A percentile compares a stretch with the other conserved stretches of the same genome.
phyloP scores from a whole-genome alignment of 1,284 basidiomycete species.

The Erythrobasidium hasegawianum region DNA sequence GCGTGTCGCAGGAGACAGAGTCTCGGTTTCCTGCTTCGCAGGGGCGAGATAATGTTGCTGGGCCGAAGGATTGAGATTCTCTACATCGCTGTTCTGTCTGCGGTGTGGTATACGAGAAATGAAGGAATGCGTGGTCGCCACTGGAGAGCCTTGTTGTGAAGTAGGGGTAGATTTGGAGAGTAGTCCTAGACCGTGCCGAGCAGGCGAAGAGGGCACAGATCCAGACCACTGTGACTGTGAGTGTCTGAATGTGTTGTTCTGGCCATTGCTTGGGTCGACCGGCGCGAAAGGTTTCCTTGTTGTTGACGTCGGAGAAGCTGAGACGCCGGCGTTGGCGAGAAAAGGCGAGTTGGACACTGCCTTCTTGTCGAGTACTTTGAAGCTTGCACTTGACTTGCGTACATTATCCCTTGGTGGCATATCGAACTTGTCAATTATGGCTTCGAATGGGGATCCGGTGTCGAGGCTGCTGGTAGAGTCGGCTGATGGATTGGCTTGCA shows the following conservation, averaged over 20 bases:
- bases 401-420: conserved; percentile 15
- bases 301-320: conserved; percentile 6
- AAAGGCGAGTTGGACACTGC: conserved; percentile 35
- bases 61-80: conserved; percentile 18
- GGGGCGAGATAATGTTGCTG: too few species aligned
- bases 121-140: neutral
- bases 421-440: conserved; percentile 24
- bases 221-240: conserved; percentile 2
- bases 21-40: conserved; percentile 1
- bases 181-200: conserved; percentile 19
- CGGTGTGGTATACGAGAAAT: conserved; percentile 1
- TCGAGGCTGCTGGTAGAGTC: conserved; percentile 19
- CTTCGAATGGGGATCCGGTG: conserved; percentile 27
- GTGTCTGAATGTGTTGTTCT: conserved; percentile 2
- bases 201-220: conserved; percentile 15
- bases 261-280: conserved; percentile 4
- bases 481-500: conserved; percentile 8
- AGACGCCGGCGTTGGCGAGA: conserved; percentile 26
- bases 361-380: conserved; percentile 32
- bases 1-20: conserved; percentile 24
- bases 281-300: conserved; percentile 30
- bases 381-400: conserved; percentile 25
- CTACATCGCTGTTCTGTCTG: conserved; percentile 26
- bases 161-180: too few species aligned
- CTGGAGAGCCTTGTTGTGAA: neutral